Evolutionary conservation across 805 yeast species (phyloP).

Genomic region (Wickerhamomyces ciferrii): DNA sequence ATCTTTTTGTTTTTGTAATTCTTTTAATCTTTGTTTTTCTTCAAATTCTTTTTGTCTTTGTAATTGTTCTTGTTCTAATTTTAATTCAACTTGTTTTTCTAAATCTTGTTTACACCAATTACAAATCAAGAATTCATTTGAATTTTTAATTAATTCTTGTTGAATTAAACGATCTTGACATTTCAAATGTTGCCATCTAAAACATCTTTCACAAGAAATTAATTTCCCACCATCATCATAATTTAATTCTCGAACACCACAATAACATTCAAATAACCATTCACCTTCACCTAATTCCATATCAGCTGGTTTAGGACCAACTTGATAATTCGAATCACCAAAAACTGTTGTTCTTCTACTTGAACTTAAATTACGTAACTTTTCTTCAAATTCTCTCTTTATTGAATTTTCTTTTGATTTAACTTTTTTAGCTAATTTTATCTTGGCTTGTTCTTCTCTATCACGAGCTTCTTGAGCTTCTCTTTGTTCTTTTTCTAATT

Average conservation of each 20-base stretch:
- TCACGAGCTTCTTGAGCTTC: constrained; percentile 13
- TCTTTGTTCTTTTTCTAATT: constrained; percentile 39
- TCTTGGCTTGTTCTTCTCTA: constrained; percentile 33
- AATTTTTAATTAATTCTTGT: constrained; percentile 20
- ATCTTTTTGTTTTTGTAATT: constrained; percentile 12
- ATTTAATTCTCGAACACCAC: constrained; percentile 29
- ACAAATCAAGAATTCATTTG: constrained; percentile 22
- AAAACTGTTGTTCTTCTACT: constrained; percentile 12
- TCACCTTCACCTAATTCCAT: constrained; percentile 28
- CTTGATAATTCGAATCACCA: background rate
- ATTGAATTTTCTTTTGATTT: constrained; percentile 16
- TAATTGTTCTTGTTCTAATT: constrained; percentile 16
- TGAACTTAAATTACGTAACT: constrained; percentile 11
- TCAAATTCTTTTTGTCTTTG: constrained; percentile 13
- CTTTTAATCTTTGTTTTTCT: constrained; percentile 19
- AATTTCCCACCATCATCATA: constrained; percentile 31
- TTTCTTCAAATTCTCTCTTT: constrained; percentile 20
- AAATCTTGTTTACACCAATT: constrained; percentile 23
- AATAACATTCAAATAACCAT: constrained; percentile 32
- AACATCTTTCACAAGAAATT: constrained; percentile 30
- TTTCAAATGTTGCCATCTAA: constrained; percentile 31
- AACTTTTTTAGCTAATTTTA: constrained; percentile 30
- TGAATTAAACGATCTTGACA: constrained; percentile 26
- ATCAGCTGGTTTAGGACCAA: constrained; percentile 21
- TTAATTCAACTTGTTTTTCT: constrained; percentile 15